Conservation (phyloP, 177 flowering plant species). For the Telopea speciosissima region DNA sequence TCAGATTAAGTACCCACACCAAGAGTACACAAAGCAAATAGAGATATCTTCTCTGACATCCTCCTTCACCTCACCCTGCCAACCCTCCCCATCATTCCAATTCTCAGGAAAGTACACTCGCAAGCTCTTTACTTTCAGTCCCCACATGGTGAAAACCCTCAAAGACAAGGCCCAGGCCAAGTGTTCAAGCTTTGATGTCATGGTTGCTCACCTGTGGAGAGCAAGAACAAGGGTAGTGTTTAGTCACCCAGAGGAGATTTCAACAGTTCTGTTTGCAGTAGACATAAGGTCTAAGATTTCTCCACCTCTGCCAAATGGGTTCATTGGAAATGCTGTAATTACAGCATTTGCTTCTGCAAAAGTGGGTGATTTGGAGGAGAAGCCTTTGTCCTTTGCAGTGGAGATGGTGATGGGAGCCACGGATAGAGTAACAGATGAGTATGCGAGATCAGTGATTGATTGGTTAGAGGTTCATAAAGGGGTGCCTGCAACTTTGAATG, state of each 20-base stretch:
- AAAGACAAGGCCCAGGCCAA: conserved; percentile 25
- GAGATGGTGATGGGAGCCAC: conserved; percentile 29
- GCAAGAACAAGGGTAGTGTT: conserved; percentile 34
- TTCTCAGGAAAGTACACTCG: conserved; percentile 18
- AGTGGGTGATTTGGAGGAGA: conserved; percentile 27
- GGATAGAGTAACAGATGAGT: conserved; percentile 31
- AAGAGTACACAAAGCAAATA: conserved; percentile 20
- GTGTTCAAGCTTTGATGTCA: conserved; percentile 40
- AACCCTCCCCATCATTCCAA: conserved; percentile 16
- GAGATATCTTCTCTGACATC: conserved; percentile 22
- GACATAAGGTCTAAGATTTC: conserved; percentile 31
- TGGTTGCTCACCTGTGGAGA: conserved; percentile 39
- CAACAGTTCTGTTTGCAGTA: conserved; percentile 35
- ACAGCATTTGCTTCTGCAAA: conserved; percentile 42
- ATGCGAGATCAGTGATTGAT: conserved; percentile 39
- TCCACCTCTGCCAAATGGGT: conserved; percentile 31
- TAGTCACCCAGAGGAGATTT: conserved; percentile 19
- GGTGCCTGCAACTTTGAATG: conserved; percentile 28
- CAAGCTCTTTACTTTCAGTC: conserved; percentile 31
- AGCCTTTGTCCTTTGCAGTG: conserved; percentile 28
- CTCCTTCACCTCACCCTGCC: conserved; percentile 23
- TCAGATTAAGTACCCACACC: conserved; percentile 28
- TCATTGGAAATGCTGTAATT: conserved; percentile 41
- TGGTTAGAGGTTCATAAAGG: conserved; percentile 47
- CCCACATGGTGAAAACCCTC: conserved; percentile 22